Base-by-base conservation (phyloP, 805 yeast species). In the Blastobotrys peoriensis region DNA sequence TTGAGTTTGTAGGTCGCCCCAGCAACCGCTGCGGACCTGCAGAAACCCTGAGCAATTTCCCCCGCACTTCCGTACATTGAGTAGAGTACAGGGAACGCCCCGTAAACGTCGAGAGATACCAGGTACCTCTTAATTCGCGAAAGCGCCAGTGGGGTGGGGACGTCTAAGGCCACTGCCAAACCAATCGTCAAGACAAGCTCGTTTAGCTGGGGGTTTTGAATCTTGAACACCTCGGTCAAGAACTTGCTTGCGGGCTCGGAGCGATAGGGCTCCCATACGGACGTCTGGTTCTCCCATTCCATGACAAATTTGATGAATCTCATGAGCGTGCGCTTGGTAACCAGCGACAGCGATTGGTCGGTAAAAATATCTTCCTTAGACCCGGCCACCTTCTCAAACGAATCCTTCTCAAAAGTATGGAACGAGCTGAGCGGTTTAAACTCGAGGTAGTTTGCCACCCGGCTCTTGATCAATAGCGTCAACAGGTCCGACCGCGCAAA, bases 1-100 rank as follows among this genome's bases (percentile, higher is more conserved):
- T 82, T 79, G 45, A 91, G 71, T 63, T 88, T 87, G 67, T 93
- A 91, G 27, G 94, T 86, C 44, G 97, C 83, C 44, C 98, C 98
- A 16, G 93, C 98, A 50, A 91, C 98, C 10, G 98, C 98, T 3
- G 98, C 98, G 46, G 95, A 84, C 56, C 98, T 75, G 67, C 97
- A 91, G 64, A 93, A 91, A 1, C 97, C 98, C 67, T 91, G 98
- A 13, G 95, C 81, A 21, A 91, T 70, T 65, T 91, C 98, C 43
- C 98, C 96, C 0, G 95, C 89, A 2, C 96, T 94, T 46, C 98
- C 98, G 66, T 81, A 91, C 69, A 87, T 91, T 41, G 95, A 84
- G 56, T 82, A 82, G 69, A 91, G 72, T 9, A 86, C 94, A 2
- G 98, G 97, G 73, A 93, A 91, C 51, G 79, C 83, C 10, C 98